phyloP scores from a whole-genome alignment of 306 rosid genomes.

The Sophora flavescens region DNA sequence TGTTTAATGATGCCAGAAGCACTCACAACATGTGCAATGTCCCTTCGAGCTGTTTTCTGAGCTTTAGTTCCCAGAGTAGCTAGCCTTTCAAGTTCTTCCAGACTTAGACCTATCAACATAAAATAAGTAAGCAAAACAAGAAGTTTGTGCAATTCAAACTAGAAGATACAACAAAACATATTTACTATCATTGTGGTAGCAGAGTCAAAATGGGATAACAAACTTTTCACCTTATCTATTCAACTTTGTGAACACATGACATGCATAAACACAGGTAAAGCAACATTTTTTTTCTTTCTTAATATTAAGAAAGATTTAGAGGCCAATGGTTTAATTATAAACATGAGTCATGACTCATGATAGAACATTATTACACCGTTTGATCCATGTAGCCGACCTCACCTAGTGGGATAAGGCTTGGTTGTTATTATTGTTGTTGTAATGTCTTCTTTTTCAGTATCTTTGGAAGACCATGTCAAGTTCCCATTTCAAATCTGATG shows the following conservation, averaged over 20 bases:
- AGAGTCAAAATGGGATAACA: constrained; percentile 26
- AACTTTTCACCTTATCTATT: constrained; percentile 7
- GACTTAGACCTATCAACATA: constrained; percentile 67
- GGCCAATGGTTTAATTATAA: no score
- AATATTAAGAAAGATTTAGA: no score
- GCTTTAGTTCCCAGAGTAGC: constrained; percentile 77
- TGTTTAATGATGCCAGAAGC: constrained; percentile 30
- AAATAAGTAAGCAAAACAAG: constrained; percentile 18
- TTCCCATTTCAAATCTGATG: constrained; percentile 20
- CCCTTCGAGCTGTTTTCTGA: constrained; percentile 94
- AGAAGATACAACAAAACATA: constrained; percentile 14
- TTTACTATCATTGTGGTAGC: constrained; percentile 1
- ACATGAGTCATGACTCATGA: no score
- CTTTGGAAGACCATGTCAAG: not conserved
- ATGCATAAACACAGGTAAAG: not conserved
- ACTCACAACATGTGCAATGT: constrained; percentile 91
- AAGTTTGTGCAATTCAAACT: not conserved
- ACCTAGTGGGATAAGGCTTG: no score
- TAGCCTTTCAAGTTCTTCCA: constrained; percentile 77
- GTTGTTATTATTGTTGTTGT: no score
- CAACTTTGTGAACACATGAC: constrained; percentile 20
- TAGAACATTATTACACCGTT: no score
- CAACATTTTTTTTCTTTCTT: not conserved
- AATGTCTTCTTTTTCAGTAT: constrained; percentile 11
- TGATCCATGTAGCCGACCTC: no score